phyloP scores from a whole-genome alignment of 257 asterid genomes.

The Primulina huaijiensis region DNA sequence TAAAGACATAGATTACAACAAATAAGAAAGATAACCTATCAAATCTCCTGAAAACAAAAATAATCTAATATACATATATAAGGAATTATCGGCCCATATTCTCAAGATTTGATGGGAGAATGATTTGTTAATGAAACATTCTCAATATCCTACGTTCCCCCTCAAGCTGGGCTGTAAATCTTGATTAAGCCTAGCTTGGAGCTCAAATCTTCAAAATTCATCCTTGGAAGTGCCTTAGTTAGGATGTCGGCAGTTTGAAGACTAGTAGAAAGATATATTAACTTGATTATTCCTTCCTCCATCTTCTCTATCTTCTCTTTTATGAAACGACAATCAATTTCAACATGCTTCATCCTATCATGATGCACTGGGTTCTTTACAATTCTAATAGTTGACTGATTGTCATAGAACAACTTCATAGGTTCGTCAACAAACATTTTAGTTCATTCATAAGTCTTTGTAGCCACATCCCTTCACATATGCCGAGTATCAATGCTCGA shows the following conservation, averaged over 20 bases:
- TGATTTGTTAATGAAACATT: no score
- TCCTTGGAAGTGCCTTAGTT: not conserved
- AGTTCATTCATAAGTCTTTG: not conserved
- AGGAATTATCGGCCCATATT: no score
- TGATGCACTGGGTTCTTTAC: not conserved
- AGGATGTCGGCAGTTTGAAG: not conserved
- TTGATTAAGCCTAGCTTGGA: not conserved
- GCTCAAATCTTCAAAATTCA: not conserved
- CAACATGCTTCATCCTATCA: not conserved
- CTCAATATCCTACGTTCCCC: no score
- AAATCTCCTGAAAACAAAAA: no score
- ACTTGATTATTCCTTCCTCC: not conserved
- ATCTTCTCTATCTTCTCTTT: not conserved
- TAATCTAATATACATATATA: no score
- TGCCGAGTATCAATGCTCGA: no score
- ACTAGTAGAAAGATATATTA: not conserved
- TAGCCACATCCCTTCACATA: no score
- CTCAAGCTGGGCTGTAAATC: not conserved
- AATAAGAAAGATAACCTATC: no score
- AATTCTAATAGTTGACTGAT: not conserved
- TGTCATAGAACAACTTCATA: not conserved
- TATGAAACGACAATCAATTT: no score
- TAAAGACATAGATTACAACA: no score
- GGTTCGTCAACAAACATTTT: not conserved
- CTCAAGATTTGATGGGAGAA: no score